Evolutionary conservation across 2,329 filamentous ascomycete genomes (phyloP).

Genomic region (Podosphaera leucotricha): DNA sequence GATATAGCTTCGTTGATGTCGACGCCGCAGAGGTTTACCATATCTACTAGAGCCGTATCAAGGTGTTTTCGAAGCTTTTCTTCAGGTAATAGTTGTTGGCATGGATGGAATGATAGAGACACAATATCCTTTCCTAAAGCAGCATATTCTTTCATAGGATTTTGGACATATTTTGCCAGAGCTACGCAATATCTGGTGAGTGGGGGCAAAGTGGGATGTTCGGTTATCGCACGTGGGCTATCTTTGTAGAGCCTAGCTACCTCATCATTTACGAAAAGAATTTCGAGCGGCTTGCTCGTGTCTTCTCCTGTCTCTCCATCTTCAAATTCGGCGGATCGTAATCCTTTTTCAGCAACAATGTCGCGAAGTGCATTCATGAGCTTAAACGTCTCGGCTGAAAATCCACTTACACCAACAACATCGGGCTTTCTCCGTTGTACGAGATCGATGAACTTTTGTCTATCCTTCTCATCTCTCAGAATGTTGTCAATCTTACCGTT

Average conservation of each 20-base stretch:
- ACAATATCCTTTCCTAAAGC: slow-evolving; percentile 71
- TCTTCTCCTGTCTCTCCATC: slow-evolving; percentile 56
- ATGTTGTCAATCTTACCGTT: slow-evolving; percentile 73
- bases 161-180: slow-evolving; percentile 77
- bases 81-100: slow-evolving; percentile 67
- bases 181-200: slow-evolving; percentile 76
- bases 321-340: slow-evolving; percentile 62
- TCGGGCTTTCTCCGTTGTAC: slow-evolving; percentile 65
- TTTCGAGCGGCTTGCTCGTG: slow-evolving; percentile 57
- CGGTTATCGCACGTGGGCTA: slow-evolving; percentile 52
- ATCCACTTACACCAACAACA: slow-evolving; percentile 74
- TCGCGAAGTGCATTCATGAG: slow-evolving; percentile 62
- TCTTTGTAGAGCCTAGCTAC: slow-evolving; percentile 92
- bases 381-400: slow-evolving; percentile 64
- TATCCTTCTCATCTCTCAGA: slow-evolving; percentile 41
- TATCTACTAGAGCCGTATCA: slow-evolving; percentile 94
- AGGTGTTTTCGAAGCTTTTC: slow-evolving; percentile 71
- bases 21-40: slow-evolving; percentile 90
- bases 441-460: slow-evolving; percentile 50
- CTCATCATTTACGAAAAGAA: slow-evolving; percentile 86
- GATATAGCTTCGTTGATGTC: slow-evolving; percentile 80
- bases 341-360: slow-evolving; percentile 51
- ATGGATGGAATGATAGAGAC: slow-evolving; percentile 71
- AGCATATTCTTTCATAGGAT: slow-evolving; percentile 89
- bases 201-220: slow-evolving; percentile 59